Evolutionary conservation across 2,329 filamentous ascomycete species (phyloP), one percentile per base, ranked within the genome.

Genomic region (Aurifilum marmelostoma): DNA sequence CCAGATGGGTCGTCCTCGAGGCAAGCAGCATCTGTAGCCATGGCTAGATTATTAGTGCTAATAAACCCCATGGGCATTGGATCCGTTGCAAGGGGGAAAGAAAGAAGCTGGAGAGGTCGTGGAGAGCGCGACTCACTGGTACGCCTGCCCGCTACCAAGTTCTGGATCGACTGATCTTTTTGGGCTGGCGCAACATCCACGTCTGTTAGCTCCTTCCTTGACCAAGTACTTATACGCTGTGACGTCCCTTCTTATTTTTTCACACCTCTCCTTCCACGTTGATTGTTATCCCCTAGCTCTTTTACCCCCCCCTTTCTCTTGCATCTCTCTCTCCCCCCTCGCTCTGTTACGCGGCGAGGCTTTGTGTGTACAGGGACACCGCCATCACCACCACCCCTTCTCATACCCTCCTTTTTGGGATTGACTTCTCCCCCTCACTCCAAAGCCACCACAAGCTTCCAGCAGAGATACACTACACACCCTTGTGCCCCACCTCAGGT

Each of bases 51-150:
- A n/a, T 34, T 59, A 2, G 14, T 29, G 7, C 56, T 37, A 3
- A 16, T 59, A 16, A 59, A 59, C 56, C 56, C 56, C 56, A 59
- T 59, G 56, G 56, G 56, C 56, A 59, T 29, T 7, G 52, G 24
- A 32, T 56, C 24, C 27, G 14, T 56, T 32, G 12, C 11, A 5
- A 56, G n/a, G n/a, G n/a, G n/a, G n/a, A n/a, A n/a, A n/a, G n/a
- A n/a, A n/a, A n/a, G 18, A 56, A 56, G 52, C 52, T 56, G 52
- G 52, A 29, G 52, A 56, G n/a, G 12, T 4, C 52, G 52, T 47
- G 52, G 52, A 16, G 24, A 18, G 14, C 14, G 18, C 24, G 14
- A 18, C 2, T 32, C 24, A 29, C 56, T 59, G 50, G 50, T 54
- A 27, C 50, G 3, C 47, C 47, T 9, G 11, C 47, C 47, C n/a